Percentiles rank a stretch among this genome's conserved stretches.
Conservation (phyloP, 768 basidiomycete species). For the Mycena rosella region DNA sequence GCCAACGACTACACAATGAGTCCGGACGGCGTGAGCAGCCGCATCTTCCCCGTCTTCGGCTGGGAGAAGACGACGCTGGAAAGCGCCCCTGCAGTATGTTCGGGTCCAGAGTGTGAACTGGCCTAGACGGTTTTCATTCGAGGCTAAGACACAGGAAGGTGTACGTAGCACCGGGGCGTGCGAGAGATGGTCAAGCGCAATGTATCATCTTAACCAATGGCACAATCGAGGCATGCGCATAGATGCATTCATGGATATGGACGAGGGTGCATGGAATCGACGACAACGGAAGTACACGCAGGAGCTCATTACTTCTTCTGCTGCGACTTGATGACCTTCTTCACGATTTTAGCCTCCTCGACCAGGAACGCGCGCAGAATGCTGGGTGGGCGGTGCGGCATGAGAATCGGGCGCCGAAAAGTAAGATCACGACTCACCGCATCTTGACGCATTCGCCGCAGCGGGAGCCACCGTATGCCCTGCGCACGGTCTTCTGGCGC, state of each 20-base stretch:
- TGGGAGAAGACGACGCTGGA: background rate
- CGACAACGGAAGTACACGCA: constrained; percentile 26
- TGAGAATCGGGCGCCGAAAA: constrained; percentile 22
- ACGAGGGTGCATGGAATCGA: constrained; percentile 29
- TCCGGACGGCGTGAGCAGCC: background rate
- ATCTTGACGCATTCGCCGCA: constrained; percentile 97
- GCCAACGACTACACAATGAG: background rate
- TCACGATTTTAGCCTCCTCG: constrained; percentile 99
- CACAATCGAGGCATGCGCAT: constrained; percentile 24
- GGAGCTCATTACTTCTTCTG: constrained; percentile 55
- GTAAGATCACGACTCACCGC: constrained; percentile 67
- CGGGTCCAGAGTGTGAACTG: background rate
- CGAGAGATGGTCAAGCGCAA: too few species aligned
- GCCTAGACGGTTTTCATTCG: background rate
- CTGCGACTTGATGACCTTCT: constrained; percentile 98
- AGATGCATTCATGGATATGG: constrained; percentile 32
- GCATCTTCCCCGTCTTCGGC: constrained; percentile 1
- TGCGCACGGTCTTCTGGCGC: constrained; percentile 95
- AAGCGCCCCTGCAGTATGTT: background rate
- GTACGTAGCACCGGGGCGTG: background rate
- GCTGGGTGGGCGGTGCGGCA: constrained; percentile 54
- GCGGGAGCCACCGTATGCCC: constrained; percentile 98
- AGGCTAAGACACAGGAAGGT: background rate
- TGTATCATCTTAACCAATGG: too few species aligned
- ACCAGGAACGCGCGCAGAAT: constrained; percentile 99